Evolutionary conservation across 192 early-diverging fungal species (phyloP).

Genomic region (Oehlia diaphana): DNA sequence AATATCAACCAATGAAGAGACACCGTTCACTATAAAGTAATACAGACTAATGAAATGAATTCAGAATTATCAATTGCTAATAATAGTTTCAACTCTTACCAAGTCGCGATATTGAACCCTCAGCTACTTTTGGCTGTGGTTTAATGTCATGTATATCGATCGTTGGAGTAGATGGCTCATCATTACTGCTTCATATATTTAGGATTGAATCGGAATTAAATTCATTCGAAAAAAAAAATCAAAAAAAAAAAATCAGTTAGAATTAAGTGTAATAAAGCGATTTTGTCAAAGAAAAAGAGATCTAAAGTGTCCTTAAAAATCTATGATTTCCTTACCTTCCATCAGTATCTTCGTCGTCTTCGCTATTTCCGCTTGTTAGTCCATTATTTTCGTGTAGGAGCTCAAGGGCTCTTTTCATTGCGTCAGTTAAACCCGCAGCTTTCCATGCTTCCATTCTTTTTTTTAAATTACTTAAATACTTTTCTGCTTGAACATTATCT

Average conservation of each 20-base stretch:
- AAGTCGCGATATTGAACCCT: slow-evolving; percentile 32
- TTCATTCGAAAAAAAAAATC: not conserved
- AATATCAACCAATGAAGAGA: slow-evolving; percentile 52
- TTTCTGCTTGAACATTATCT: slow-evolving; percentile 40
- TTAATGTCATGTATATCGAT: slow-evolving; percentile 13
- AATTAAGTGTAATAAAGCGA: not conserved
- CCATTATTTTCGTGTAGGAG: slow-evolving; percentile 23
- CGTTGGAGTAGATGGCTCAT: slow-evolving; percentile 27
- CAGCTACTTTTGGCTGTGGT: slow-evolving; percentile 28
- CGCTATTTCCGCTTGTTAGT: not conserved
- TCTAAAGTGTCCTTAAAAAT: not conserved
- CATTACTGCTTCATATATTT: slow-evolving; percentile 21
- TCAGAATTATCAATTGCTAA: not conserved
- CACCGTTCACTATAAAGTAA: slow-evolving; percentile 49
- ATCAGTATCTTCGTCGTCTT: slow-evolving; percentile 13
- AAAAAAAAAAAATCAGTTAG: too few relatives aligned
- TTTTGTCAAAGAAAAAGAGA: not conserved
- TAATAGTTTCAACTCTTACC: not conserved
- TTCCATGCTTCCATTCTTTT: slow-evolving; percentile 41
- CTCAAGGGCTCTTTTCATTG: slow-evolving; percentile 39
- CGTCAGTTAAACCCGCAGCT: slow-evolving; percentile 37
- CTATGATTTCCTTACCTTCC: not conserved
- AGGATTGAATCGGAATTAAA: not conserved
- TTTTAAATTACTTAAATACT: slow-evolving; percentile 44
- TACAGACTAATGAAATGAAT: slow-evolving; percentile 28